A percentile compares a stretch with the other conserved stretches of the same genome.
Evolutionary conservation across 2,329 filamentous ascomycete genomes (phyloP).

Genomic region (Neofusicoccum sp.): DNA sequence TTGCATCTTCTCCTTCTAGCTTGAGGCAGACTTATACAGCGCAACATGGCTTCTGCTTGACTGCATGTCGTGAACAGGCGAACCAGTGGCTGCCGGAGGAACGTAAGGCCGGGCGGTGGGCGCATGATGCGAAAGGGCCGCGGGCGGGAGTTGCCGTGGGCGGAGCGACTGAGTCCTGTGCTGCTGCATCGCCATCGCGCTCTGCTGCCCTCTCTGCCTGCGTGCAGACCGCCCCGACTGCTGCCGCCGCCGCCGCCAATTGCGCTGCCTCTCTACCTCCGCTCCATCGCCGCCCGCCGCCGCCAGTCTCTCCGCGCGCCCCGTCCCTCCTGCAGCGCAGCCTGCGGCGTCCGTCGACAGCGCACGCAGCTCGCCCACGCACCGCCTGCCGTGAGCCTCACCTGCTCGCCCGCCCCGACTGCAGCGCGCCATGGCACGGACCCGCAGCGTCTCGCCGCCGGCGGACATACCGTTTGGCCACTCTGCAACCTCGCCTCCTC

Average conservation of each 20-base stretch:
- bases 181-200: slow-evolving; percentile 5
- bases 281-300: no score
- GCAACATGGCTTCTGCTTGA: neutral
- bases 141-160: neutral
- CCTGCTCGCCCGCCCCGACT: neutral
- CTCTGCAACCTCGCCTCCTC: slow-evolving; percentile 44
- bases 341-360: neutral
- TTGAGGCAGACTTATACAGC: neutral
- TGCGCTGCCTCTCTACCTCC: neutral
- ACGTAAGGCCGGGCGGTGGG: slow-evolving; percentile 3
- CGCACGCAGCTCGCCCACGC: neutral
- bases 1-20: neutral
- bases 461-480: slow-evolving; percentile 37
- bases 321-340: neutral
- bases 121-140: neutral
- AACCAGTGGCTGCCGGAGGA: neutral
- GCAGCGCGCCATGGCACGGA: slow-evolving; percentile 34
- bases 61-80: neutral
- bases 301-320: no score
- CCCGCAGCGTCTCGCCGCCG: slow-evolving; percentile 37
- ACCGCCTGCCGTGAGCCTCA: neutral
- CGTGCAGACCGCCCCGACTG: slow-evolving; percentile 2
- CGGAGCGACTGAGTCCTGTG: neutral
- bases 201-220: slow-evolving; percentile 4
- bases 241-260: neutral